Conservation (phyloP, 129 eudicot species). For the Scalesia atractyloides region DNA sequence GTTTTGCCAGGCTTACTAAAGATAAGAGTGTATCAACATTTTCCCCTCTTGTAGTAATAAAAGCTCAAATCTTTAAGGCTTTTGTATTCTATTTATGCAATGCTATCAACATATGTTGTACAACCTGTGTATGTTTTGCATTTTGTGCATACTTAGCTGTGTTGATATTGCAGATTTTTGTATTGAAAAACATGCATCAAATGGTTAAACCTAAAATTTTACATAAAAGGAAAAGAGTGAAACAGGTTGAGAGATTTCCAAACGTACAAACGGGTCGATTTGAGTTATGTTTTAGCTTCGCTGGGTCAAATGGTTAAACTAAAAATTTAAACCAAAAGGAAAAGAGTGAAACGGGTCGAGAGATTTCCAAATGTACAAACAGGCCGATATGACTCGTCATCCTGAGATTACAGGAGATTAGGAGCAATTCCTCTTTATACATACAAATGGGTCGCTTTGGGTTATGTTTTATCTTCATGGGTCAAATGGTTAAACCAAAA, state of each 20-base stretch:
- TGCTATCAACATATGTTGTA: constrained; percentile 10
- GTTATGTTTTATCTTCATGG: background rate
- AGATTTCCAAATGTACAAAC: too few species aligned
- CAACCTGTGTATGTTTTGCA: background rate
- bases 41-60: background rate
- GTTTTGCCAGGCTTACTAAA: constrained; percentile 1
- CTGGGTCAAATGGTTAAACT: background rate
- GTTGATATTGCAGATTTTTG: background rate
- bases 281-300: background rate
- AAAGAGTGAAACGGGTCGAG: too few species aligned
- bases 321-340: background rate
- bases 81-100: constrained; percentile 17
- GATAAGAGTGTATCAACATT: background rate
- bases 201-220: too few species aligned
- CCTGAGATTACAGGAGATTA: background rate
- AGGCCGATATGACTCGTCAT: background rate
- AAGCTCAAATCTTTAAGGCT: background rate
- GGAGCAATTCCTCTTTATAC: background rate
- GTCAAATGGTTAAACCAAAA: background rate
- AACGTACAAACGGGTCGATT: background rate
- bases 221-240: too few species aligned
- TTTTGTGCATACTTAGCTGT: background rate
- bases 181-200: background rate
- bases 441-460: background rate
- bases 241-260: too few species aligned